Percentiles rank a stretch among this genome's conserved stretches.
phyloP scores from a whole-genome alignment of 108 stramenopile genomes.

The Schizochytrium sp. region DNA sequence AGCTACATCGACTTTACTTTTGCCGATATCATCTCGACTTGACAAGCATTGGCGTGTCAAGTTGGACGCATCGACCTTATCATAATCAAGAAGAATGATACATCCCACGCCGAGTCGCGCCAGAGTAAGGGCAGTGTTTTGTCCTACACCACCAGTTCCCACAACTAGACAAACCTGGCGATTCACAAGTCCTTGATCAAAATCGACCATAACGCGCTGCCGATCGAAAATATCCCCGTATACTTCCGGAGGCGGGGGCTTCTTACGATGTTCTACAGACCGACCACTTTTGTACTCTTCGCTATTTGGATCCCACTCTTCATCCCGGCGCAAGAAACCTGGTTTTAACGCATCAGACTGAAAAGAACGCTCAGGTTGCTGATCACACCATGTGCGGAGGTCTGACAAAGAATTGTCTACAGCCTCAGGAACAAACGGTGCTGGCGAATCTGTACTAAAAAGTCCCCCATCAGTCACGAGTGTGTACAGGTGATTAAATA shows the following conservation, averaged over 20 bases:
- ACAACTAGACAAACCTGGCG: slow-evolving; percentile 44
- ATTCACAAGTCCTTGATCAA: slow-evolving; percentile 31
- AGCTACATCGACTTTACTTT: slow-evolving; percentile 17
- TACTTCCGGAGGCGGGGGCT: slow-evolving; percentile 22
- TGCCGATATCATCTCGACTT: not conserved
- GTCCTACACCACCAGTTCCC: slow-evolving; percentile 34
- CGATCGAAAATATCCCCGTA: slow-evolving; percentile 37
- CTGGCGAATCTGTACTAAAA: not conserved
- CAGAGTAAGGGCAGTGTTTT: slow-evolving; percentile 7
- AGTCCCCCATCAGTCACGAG: not conserved
- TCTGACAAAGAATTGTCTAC: not conserved
- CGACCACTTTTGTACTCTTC: slow-evolving; percentile 40
- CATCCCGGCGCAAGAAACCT: slow-evolving; percentile 12
- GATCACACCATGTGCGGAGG: not conserved
- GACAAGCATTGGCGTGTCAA: slow-evolving; percentile 52
- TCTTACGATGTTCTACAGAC: slow-evolving; percentile 38
- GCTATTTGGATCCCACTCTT: slow-evolving; percentile 39
- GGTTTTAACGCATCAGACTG: not conserved
- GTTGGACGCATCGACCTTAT: slow-evolving; percentile 47
- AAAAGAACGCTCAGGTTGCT: not conserved
- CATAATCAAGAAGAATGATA: slow-evolving; percentile 55
- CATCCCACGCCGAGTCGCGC: slow-evolving; percentile 46
- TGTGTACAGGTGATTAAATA: not conserved
- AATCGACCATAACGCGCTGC: slow-evolving; percentile 59
- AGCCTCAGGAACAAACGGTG: not conserved